Base-by-base conservation (phyloP, 805 yeast species). In the Candida michaelii region DNA sequence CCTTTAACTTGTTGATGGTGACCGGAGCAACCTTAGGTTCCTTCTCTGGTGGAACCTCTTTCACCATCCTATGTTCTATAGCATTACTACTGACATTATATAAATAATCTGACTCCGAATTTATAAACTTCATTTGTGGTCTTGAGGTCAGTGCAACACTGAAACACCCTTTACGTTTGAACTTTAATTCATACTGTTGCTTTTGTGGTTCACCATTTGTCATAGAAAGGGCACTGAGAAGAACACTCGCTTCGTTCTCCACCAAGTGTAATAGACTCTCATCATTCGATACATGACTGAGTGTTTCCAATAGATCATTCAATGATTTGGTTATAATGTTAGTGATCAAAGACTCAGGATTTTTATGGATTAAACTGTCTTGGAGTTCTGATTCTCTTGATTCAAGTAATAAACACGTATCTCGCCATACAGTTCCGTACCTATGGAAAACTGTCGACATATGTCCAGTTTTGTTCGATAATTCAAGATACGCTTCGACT, bases 361-460 rank as follows among this genome's bases (percentile, higher is more conserved):
- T 39, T 12, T 43, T 21, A 13, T n/a, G 33, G 1, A 39, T 30
- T 15, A 36, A 51, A 25, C 47, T 44, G 11, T 24, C 14, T 23
- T 40, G 43, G n/a, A 70, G 48, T 15, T 48, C 51, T 4, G 38
- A 40, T 37, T 70, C 76, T 36, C 59, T 62, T 3, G 48, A 33
- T 14, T 54, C 52, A 19, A 70, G 36, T 15, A 48, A 25, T 4
- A 19, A 30, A 7, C 53, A 40, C 1, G 55, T 40, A 32, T 65
- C 68, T 16, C 47, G 45, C 74, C 74, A 69, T 2, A 49, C 39
- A 0, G 44, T 38, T 1, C 59, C 51, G 39, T 52, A 54, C 23
- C 58, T 54, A 43, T 66, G 70, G 47, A 47, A 66, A 0, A 42
- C 27, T 4, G 64, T 53, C 0, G 73, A 58, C 24, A 49, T 46